Conservation (phyloP, 2,329 filamentous ascomycete genomes). For the Tolypocladium album region DNA sequence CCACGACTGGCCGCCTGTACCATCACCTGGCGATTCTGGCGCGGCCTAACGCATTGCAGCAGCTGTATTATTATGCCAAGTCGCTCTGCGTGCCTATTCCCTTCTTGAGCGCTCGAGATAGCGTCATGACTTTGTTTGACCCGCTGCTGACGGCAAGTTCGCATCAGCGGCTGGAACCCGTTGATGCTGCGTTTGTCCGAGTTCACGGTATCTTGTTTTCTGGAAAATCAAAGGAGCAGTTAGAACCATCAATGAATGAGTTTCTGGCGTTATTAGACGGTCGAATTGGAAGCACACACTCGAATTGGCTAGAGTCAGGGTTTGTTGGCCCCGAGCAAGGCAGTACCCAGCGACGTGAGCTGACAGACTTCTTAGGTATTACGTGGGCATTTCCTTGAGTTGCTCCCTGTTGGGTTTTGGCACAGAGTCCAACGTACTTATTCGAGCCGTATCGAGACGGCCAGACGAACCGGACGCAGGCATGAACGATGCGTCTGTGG, state of each 20-base stretch:
- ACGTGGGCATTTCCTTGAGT: slow-evolving; percentile 18
- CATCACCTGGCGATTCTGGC: slow-evolving; percentile 80
- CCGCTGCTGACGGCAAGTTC: slow-evolving; percentile 34
- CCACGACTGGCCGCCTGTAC: slow-evolving; percentile 68
- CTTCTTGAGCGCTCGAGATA: slow-evolving; percentile 58
- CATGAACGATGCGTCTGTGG: slow-evolving; percentile 12
- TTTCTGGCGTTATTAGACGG: slow-evolving; percentile 45
- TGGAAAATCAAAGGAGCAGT: slow-evolving; percentile 32
- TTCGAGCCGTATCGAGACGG: slow-evolving; percentile 24
- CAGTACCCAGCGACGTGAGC: background rate
- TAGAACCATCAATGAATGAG: slow-evolving; percentile 30
- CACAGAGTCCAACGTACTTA: slow-evolving; percentile 32
- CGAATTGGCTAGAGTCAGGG: slow-evolving; percentile 41
- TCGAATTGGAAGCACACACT: slow-evolving; percentile 40
- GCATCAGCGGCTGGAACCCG: slow-evolving; percentile 18
- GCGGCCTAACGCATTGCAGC: slow-evolving; percentile 56
- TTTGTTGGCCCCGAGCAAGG: slow-evolving; percentile 6
- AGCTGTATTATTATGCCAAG: slow-evolving; percentile 63
- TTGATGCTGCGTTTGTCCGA: slow-evolving; percentile 53
- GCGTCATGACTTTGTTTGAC: slow-evolving; percentile 58
- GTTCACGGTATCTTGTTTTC: slow-evolving; percentile 56
- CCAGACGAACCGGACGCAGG: slow-evolving; percentile 13
- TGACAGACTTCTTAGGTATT: slow-evolving; percentile 12
- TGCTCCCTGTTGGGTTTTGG: slow-evolving; percentile 24
- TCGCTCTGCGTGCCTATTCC: slow-evolving; percentile 57